Evolutionary conservation across 2,329 filamentous ascomycete species (phyloP).

Genomic region (Hirsutella rhossiliensis): DNA sequence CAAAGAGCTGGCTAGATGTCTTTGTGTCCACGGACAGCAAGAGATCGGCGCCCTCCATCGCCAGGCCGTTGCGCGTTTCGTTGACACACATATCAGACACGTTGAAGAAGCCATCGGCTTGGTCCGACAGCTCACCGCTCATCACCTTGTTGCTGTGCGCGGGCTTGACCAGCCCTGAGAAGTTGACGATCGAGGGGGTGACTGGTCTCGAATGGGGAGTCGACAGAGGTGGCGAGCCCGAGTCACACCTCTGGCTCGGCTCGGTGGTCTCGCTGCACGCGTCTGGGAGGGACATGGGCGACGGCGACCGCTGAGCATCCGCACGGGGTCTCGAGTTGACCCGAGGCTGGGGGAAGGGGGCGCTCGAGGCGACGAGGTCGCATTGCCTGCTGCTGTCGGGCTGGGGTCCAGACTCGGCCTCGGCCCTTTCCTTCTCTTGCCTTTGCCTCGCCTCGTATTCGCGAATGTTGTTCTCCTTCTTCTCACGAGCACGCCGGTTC

Average conservation of each 20-base stretch:
- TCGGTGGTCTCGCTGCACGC: constrained; percentile 13
- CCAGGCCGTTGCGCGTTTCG: constrained; percentile 5
- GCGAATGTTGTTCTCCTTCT: constrained; percentile 46
- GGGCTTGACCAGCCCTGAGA: background rate
- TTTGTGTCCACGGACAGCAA: constrained; percentile 4
- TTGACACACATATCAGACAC: background rate
- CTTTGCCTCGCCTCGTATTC: constrained; percentile 27
- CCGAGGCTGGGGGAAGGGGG: constrained; percentile 23
- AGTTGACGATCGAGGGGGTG: background rate
- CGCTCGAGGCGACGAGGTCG: constrained; percentile 27
- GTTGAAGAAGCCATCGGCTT: constrained; percentile 7
- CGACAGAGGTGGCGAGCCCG: constrained; percentile 9
- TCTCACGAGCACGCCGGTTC: constrained; percentile 51
- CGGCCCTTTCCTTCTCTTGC: constrained; percentile 20
- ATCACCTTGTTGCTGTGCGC: constrained; percentile 6
- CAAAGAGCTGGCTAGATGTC: constrained; percentile 4
- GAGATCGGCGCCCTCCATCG: constrained; percentile 3
- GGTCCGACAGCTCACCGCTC: constrained; percentile 5
- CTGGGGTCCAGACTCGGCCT: constrained; percentile 12
- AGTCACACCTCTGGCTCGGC: constrained; percentile 12
- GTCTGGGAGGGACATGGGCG: constrained; percentile 8
- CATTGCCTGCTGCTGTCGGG: constrained; percentile 17
- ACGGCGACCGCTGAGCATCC: constrained; percentile 7
- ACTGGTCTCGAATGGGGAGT: background rate
- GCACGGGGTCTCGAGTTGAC: constrained; percentile 5